Conservation (phyloP, 345 rosid genomes). For the Salix suchowensis region DNA sequence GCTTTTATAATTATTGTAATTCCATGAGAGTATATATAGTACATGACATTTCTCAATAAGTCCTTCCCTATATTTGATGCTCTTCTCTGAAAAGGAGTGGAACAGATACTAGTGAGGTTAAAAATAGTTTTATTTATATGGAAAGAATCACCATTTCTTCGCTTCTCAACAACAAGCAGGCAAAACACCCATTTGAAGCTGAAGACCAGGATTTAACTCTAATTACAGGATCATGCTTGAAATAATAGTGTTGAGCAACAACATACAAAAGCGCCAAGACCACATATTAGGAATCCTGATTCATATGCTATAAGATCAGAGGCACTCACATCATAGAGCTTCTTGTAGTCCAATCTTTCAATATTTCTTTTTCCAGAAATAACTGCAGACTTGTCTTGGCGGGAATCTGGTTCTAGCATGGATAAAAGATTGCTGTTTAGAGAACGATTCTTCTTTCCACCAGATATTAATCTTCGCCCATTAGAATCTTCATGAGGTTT, state of each 20-base stretch:
- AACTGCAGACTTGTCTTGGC: slow-evolving; percentile 34
- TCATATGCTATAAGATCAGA: slow-evolving; percentile 2
- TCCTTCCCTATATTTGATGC: neutral
- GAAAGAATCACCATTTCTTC: neutral
- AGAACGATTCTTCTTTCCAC: slow-evolving; percentile 22
- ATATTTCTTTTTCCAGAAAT: slow-evolving; percentile 50
- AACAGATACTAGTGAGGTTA: neutral
- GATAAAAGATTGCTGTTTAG: slow-evolving; percentile 25
- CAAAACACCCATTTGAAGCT: neutral
- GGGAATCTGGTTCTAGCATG: slow-evolving; percentile 32
- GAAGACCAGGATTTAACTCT: neutral
- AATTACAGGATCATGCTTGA: neutral
- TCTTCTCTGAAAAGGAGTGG: neutral
- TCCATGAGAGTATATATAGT: neutral
- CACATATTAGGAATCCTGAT: neutral
- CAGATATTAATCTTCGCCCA: slow-evolving; percentile 23
- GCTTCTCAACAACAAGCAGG: neutral
- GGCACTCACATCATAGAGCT: slow-evolving; percentile 70
- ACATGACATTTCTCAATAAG: neutral
- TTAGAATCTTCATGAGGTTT: slow-evolving; percentile 15
- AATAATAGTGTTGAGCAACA: neutral
- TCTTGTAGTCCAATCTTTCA: slow-evolving; percentile 87
- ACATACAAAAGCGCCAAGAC: neutral
- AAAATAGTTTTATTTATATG: neutral
- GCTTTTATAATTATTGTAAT: neutral